Base-by-base conservation (phyloP, 192 early-diverging fungal genomes). In the Jimgerdemannia lactiflua region DNA sequence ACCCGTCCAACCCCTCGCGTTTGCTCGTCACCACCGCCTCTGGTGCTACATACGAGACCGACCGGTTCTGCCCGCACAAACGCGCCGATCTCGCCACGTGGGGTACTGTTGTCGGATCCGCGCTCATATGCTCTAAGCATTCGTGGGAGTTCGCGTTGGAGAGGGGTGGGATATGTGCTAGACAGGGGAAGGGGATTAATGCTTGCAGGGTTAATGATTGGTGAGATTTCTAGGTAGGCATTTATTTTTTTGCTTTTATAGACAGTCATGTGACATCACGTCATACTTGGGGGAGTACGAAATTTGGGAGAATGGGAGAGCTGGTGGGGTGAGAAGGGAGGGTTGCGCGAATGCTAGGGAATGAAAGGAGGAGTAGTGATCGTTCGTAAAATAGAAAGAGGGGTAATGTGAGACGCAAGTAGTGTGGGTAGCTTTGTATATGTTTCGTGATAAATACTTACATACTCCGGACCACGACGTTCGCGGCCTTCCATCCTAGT, bases 1-100 rank as follows among this genome's bases (percentile, higher is more conserved):
- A 81, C 76, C 64, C 77, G 77, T 49, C 77, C 4, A 79, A 85
- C 63, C 49, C 49, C 49, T 59, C 49, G 49, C 82, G 84, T 40
- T 74, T 85, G 17, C 69, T 74, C 64, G 79, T 85, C 39, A 85
- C 75, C 20, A 73, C 84, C 29, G 69, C 77, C 2, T 75, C 76
- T 59, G 84, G 84, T 54, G 78, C 71, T 7, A 76, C 76, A 29
- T 85, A 83, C 63, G 84, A 85, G 68, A 79, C 81, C n/a, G 84
- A 85, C 65, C 82, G 84, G 18, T 85, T 76, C 70, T 85, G 84
- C 39, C 84, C 84, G 39, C 84, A 85, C 70, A 76, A 83, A 40
- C 64, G 81, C 20, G 72, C 80, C 4, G 84, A 85, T 78, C 74
- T 85, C 43, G 72, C 77, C 14, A 76, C 84, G 39, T 73, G 82